Conservation (phyloP, 2,329 filamentous ascomycete species). For the Pyrenochaeta sp. region DNA sequence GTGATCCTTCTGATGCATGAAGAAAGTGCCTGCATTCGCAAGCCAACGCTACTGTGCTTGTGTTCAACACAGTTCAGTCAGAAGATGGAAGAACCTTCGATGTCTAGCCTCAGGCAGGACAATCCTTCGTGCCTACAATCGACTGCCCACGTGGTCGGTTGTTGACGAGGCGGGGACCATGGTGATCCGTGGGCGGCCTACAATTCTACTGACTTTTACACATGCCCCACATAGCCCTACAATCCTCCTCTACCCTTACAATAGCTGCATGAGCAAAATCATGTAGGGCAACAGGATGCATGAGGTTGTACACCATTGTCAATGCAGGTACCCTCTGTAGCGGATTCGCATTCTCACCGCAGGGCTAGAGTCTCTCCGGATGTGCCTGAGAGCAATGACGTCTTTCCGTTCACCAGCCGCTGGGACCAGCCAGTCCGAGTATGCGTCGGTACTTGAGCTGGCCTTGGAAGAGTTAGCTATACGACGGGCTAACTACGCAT, state of each 20-base stretch:
- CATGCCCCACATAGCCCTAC: conserved; percentile 11
- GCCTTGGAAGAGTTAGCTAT: not conserved
- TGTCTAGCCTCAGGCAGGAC: no score
- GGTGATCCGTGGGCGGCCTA: no score
- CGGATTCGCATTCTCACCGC: not conserved
- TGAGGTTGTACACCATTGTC: not conserved
- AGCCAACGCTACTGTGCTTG: no score
- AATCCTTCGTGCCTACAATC: no score
- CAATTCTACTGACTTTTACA: not conserved
- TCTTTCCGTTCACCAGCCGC: conserved; percentile 12
- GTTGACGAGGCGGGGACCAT: no score
- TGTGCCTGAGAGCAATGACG: conserved; percentile 14
- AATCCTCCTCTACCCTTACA: not conserved
- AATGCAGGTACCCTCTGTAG: conserved; percentile 4
- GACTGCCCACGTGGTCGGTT: no score
- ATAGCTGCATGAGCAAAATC: not conserved
- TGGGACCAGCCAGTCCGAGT: conserved; percentile 4
- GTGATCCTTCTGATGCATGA: no score
- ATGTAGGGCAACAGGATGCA: not conserved
- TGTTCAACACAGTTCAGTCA: no score
- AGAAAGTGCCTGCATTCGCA: no score
- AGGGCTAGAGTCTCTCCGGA: conserved; percentile 1
- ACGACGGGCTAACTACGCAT: conserved; percentile 2
- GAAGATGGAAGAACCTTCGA: no score
- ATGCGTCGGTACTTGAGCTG: not conserved